phyloP scores from a whole-genome alignment of 495 filamentous ascomycete species.

The Trichocladium uniseriatum region DNA sequence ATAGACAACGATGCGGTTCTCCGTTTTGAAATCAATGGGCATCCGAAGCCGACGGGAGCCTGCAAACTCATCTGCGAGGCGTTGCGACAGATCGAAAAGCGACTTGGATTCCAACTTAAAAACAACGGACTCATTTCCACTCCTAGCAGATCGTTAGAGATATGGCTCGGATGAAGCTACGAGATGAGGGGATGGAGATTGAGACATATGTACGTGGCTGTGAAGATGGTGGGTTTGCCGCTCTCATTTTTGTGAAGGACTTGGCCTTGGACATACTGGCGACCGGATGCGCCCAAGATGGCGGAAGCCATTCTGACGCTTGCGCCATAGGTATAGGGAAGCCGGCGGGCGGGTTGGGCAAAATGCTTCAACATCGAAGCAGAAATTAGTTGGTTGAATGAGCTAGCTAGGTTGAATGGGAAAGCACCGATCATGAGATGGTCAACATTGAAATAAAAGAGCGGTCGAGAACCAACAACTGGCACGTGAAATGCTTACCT shows the following conservation, averaged over 20 bases:
- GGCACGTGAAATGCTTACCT: too few relatives aligned
- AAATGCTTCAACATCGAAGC: too few relatives aligned
- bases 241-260: not conserved
- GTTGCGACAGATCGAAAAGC: not conserved
- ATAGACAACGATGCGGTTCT: not conserved
- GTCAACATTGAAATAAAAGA: too few relatives aligned
- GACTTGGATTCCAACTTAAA: not conserved
- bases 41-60: conserved; percentile 1
- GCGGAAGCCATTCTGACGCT: conserved; percentile 2
- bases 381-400: too few relatives aligned
- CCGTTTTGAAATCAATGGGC: not conserved
- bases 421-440: too few relatives aligned
- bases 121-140: not conserved
- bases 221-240: not conserved
- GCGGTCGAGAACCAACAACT: too few relatives aligned
- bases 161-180: not conserved
- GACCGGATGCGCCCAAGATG: not conserved
- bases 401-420: too few relatives aligned
- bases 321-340: not conserved
- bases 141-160: not conserved
- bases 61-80: not conserved
- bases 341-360: too few relatives aligned
- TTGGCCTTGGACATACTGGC: not conserved
- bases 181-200: not conserved
- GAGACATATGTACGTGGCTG: not conserved